Evolutionary conservation across 2,329 filamentous ascomycete genomes (phyloP), one percentile per base, ranked within the genome.

Genomic region (Nemania sp.): DNA sequence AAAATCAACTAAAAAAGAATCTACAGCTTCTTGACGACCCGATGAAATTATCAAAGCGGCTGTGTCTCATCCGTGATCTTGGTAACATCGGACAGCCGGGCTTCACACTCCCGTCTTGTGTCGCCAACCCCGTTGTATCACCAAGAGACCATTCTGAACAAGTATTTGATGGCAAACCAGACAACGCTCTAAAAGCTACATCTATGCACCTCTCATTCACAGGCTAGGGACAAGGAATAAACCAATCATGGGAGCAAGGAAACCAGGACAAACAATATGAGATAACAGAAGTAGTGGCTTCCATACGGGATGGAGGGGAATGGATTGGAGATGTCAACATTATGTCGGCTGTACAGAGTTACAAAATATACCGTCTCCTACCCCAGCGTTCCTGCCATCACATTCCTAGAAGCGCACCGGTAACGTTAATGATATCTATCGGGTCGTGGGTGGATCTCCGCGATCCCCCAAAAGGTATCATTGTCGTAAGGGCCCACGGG

Each of bases 261-360:
- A 32, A 27, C 7, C 35, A 15, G 11, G 38, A 32, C 20, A 38
- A 29, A 29, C 26, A n/a, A 24, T 56, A 18, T 49, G 20, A 2
- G 20, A 56, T 45, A 29, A 26, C 26, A 11, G 60, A 35, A 38
- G 32, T 27, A 32, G 2, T 55, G 5, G 11, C 32, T 52, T 47
- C 35, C n/a, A 55, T 56, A 10, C 7, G 38, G 8, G n/a, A 47
- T 20, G 22, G 2, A 26, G n/a, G 41, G 11, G 15, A 56, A 63
- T 49, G 26, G 51, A 24, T 49, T 2, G 51, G 51, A 47, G 18
- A 51, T 18, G 27, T 51, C 18, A 20, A 52, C 22, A 35, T 64
- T 15, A 51, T 58, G 11, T 56, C 43, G 15, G 51, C 52, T 26
- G 47, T 63, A n/a, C 10, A n/a, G 22, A 51, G 41, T 24, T 1